phyloP scores from a whole-genome alignment of 1,139 yeast species.

The Insectozyma bohioensis region DNA sequence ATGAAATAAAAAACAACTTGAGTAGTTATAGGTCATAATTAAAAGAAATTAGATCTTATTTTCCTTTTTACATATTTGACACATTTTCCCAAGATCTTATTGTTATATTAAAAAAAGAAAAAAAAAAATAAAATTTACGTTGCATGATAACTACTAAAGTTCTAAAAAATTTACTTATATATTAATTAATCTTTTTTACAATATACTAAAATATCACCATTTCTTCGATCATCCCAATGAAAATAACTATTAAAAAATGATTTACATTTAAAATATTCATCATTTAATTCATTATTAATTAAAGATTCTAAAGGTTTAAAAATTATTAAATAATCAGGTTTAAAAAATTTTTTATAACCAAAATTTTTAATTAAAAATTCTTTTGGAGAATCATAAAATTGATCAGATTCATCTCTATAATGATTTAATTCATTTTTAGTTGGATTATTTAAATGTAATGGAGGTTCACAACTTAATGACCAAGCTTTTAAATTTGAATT shows the following conservation, averaged over 20 bases:
- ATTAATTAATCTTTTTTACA: conserved; percentile 10
- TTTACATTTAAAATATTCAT: conserved; percentile 39
- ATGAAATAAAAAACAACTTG: too few relatives aligned
- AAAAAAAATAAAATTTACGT: too few relatives aligned
- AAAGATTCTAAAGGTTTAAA: conserved; percentile 61
- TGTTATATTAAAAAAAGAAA: too few relatives aligned
- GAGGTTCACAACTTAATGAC: conserved; percentile 94
- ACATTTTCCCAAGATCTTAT: too few relatives aligned
- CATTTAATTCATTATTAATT: conserved; percentile 36
- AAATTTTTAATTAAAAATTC: conserved; percentile 39
- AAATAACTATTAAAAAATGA: conserved; percentile 75
- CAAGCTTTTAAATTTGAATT: conserved; percentile 51
- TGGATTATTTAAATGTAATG: conserved; percentile 44
- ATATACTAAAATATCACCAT: conserved; percentile 75
- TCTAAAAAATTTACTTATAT: background rate
- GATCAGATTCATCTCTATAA: conserved; percentile 87
- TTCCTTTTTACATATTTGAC: too few relatives aligned
- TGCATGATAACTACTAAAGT: too few relatives aligned
- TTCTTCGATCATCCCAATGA: conserved; percentile 85
- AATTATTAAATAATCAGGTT: conserved; percentile 57
- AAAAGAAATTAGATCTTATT: too few relatives aligned
- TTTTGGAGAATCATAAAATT: conserved; percentile 67
- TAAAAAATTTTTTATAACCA: conserved; percentile 19
- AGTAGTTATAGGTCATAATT: too few relatives aligned
- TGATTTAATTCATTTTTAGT: conserved; percentile 25